Percentiles rank a stretch among this genome's conserved stretches.
These are phyloP conservation scores for Beauveria pseudobassiana DNA, from an alignment of 2,329 filamentous ascomycete genomes.

Conservation along the genomic window DNA sequence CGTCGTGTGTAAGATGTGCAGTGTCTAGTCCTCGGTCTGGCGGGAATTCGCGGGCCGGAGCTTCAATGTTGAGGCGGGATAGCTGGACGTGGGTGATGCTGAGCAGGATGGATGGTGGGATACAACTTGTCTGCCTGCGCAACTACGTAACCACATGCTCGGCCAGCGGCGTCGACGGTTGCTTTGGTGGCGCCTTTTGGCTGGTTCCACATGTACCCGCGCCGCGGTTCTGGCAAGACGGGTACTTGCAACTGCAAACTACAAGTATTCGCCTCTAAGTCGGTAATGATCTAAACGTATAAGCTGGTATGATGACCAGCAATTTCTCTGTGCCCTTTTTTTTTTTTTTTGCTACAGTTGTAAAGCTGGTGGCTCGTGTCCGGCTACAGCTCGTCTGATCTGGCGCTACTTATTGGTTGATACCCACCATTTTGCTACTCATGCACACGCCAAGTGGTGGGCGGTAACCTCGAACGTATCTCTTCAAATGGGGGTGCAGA, in stretches of 20 bases:
- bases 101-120: conserved; percentile 1
- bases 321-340: too few relatives aligned
- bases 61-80: conserved; percentile 1
- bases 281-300: too few relatives aligned
- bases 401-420: too few relatives aligned
- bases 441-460: too few relatives aligned
- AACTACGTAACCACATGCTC: conserved; percentile 2
- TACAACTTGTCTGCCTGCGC: conserved; percentile 1
- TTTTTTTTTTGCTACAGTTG: too few relatives aligned
- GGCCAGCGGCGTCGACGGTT: neutral
- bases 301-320: too few relatives aligned
- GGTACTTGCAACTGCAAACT: neutral
- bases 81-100: neutral
- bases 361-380: too few relatives aligned
- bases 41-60: neutral
- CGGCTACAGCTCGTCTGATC: too few relatives aligned
- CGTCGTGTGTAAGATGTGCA: neutral
- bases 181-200: neutral
- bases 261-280: too few relatives aligned
- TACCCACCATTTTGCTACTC: too few relatives aligned
- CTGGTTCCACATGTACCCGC: neutral
- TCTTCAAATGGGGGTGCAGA: too few relatives aligned
- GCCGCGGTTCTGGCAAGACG: neutral
- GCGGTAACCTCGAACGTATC: too few relatives aligned
- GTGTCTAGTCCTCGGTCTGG: neutral